phyloP scores from a whole-genome alignment of 2,329 filamentous ascomycete species.

The Pseudogymnoascus sp. region DNA sequence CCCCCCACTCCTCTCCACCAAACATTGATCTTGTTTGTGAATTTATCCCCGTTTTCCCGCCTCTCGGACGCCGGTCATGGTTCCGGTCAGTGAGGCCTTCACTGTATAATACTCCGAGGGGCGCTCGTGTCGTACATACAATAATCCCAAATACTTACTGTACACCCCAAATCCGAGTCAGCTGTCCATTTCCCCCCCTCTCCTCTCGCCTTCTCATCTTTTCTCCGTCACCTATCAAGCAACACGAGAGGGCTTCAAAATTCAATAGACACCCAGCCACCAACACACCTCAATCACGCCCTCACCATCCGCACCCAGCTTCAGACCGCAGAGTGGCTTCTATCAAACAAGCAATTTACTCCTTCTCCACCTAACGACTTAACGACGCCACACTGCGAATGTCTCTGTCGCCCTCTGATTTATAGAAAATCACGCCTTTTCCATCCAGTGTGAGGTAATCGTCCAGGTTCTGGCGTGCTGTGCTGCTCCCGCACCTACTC shows the following conservation, averaged over 20 bases:
- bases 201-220: not conserved
- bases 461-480: not conserved
- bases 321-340: not conserved
- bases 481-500: not conserved
- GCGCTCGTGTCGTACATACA: not conserved
- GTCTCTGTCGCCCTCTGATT: slow-evolving; percentile 4
- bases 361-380: slow-evolving; percentile 5
- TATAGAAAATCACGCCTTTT: slow-evolving; percentile 9
- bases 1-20: slow-evolving; percentile 1
- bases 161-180: not conserved
- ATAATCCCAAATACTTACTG: not conserved
- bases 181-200: not conserved
- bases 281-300: not conserved
- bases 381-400: slow-evolving; percentile 2
- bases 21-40: not conserved
- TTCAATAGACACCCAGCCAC: not conserved
- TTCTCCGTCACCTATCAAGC: not conserved
- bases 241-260: not conserved
- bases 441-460: slow-evolving; percentile 1
- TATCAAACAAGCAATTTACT: slow-evolving; percentile 1
- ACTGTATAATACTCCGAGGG: not conserved
- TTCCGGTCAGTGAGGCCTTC: not conserved
- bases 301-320: not conserved
- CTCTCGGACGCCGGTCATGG: not conserved
- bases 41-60: not conserved